Evolutionary conservation across 768 basidiomycete species (phyloP), one percentile per base, ranked within the genome.

Genomic region (Galerina sulciceps): DNA sequence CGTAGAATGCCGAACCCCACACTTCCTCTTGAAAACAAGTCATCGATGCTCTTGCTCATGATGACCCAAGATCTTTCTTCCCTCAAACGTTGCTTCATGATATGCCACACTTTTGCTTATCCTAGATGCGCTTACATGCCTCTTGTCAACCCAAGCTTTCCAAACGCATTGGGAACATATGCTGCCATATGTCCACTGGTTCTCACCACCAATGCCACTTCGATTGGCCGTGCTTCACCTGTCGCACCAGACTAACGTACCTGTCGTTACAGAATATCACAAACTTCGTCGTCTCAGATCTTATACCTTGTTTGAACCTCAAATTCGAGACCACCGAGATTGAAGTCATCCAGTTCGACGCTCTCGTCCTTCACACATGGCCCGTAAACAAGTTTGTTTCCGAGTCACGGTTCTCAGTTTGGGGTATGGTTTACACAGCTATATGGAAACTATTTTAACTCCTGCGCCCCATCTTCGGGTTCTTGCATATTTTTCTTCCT

Each of bases 201-300:
- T 11, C 17, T 10, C 11, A 42, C 4, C 20, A 44, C 2, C 5
- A 46, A 15, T 58, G 57, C 36, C 52, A 10, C 57, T 58, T 34
- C 54, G 55, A 22, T 42, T 48, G 4, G 59, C 35, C 14, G 22
- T 60, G 2, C 49, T 60, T 8, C 59, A 47, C 9, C 59, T 60
- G 5, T 36, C 56, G n/a, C 54, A 55, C 9, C 59, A 56, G 20
- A 49, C 54, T 3, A 56, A 43, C 9, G 40, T 6, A 38, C 5
- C 23, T 60, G 31, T 40, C 41, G 17, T 6, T 56, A n/a, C 17
- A 18, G 5, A 14, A 14, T 14, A 41, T 55, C 26, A n/a, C 41
- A 17, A 20, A 43, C 31, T 51, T 58, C 31, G 42, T 41, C 10
- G 37, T 51, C 10, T 35, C 50, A 10, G 50, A 58, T 18, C 41